phyloP scores from a whole-genome alignment of 352 stramenopile species.

The Blastocystis hominis region DNA sequence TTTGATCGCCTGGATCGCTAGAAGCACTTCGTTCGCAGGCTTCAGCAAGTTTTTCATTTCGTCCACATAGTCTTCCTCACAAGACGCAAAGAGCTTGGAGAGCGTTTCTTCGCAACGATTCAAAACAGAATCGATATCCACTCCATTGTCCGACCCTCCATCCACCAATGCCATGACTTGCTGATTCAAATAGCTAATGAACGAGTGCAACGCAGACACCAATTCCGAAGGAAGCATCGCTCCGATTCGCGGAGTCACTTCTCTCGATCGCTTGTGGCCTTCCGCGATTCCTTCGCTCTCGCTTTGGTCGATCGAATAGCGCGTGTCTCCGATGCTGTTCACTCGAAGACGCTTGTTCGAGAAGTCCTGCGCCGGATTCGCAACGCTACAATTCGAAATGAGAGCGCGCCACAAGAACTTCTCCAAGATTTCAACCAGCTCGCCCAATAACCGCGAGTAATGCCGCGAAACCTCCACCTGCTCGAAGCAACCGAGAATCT shows the following conservation, averaged over 20 bases:
- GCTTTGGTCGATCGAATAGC: background rate
- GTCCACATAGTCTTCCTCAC: background rate
- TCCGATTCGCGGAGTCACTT: conserved; percentile 1
- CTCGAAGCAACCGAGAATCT: conserved; percentile 98
- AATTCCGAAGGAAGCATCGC: background rate
- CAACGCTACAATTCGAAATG: background rate
- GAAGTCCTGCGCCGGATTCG: background rate
- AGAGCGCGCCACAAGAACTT: conserved; percentile 18
- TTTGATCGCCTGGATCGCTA: background rate
- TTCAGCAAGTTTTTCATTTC: background rate
- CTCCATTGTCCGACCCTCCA: background rate
- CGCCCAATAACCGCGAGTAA: conserved; percentile 65
- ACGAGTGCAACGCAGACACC: background rate
- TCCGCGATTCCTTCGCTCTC: background rate
- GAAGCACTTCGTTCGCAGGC: background rate
- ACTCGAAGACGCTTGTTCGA: conserved; percentile 30
- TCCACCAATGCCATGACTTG: background rate
- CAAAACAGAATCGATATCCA: conserved; percentile 24
- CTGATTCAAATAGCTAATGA: conserved; percentile 17
- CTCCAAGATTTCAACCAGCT: conserved; percentile 26
- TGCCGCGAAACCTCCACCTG: conserved; percentile 83
- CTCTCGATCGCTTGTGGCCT: background rate
- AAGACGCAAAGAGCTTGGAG: background rate
- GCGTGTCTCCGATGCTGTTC: conserved; percentile 33
- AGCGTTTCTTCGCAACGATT: background rate